Base-by-base conservation (phyloP, 2,329 filamentous ascomycete species). In the Geosmithia flava region DNA sequence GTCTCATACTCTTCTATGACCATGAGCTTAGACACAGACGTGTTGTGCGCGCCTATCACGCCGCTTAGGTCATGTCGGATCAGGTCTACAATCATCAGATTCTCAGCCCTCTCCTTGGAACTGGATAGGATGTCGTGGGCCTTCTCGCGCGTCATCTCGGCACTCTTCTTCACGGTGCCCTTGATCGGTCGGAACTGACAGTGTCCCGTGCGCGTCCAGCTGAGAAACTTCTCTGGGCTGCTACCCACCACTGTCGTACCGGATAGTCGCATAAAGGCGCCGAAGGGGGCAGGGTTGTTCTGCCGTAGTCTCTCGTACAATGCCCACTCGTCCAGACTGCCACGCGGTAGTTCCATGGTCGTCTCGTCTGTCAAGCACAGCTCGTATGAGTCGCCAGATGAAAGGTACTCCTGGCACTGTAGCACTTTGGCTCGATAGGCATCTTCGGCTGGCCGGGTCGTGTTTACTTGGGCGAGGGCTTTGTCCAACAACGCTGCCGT, bases 41-140 rank as follows among this genome's bases (percentile, higher is more conserved):
- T 80, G 45, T 75, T 74, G 1, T 72, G 72, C 2, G 76, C 70
- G 16, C 78, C 78, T 33, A 75, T 42, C 10, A 85, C 76, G 10
- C 79, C 76, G 57, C 83, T 78, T 2, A 88, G 67, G 59, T 88
- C 83, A 56, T 87, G 83, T 0, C 83, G 73, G 27, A 86, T 84
- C 1, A 88, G 67, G 59, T 87, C 84, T 1, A 85, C 82, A 53
- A 87, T 87, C 84, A 87, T 88, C 11, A 87, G 70, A 53, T 87
- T 87, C 59, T 88, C 83, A 0, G 83, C 83, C 45, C 76, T 74
- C 61, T 87, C 83, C 58, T 88, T 88, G 1, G 78, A 74, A 0
- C 77, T 74, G n/a, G 44, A 41, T 10, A 53, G 51, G 33, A 53
- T 53, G 20, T 23, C 46, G 33, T 53, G 46, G 2, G 52, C 52